phyloP scores from a whole-genome alignment of 306 rosid genomes.

The Mimosa bimucronata region DNA sequence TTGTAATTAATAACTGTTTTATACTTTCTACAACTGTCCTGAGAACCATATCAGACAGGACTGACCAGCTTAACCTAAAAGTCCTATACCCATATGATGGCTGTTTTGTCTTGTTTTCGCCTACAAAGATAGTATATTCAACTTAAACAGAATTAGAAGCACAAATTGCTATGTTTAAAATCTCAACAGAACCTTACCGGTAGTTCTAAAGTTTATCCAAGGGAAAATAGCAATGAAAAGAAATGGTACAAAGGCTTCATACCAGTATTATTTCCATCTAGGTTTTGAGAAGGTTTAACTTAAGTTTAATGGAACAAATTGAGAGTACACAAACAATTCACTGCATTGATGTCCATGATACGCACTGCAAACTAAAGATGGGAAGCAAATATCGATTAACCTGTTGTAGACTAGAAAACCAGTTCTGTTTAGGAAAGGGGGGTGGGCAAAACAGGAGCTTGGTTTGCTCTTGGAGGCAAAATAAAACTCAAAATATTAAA shows the following conservation, averaged over 20 bases:
- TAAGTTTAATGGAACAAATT: not conserved
- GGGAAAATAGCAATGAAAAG: not conserved
- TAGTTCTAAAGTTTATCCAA: not conserved
- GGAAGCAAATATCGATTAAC: not conserved
- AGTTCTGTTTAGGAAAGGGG: not conserved
- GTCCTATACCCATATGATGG: not conserved
- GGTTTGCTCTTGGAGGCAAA: not conserved
- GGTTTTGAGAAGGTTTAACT: not conserved
- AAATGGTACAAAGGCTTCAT: not conserved
- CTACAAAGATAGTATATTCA: not conserved
- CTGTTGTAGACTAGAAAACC: not conserved
- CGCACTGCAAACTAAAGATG: not conserved
- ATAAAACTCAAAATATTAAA: not conserved
- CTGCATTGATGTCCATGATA: not conserved
- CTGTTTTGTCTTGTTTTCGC: not conserved
- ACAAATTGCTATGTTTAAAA: not conserved
- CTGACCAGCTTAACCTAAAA: not conserved
- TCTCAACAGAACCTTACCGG: not conserved
- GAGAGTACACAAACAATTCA: not conserved
- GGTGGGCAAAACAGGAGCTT: not conserved
- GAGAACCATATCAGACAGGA: not conserved
- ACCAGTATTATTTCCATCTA: not conserved
- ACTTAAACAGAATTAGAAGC: not conserved
- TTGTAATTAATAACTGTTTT: not conserved
- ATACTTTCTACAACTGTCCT: not conserved